These are phyloP conservation scores for Suillus luteus DNA, from an alignment of 768 basidiomycete species.

Conservation along the genomic window DNA sequence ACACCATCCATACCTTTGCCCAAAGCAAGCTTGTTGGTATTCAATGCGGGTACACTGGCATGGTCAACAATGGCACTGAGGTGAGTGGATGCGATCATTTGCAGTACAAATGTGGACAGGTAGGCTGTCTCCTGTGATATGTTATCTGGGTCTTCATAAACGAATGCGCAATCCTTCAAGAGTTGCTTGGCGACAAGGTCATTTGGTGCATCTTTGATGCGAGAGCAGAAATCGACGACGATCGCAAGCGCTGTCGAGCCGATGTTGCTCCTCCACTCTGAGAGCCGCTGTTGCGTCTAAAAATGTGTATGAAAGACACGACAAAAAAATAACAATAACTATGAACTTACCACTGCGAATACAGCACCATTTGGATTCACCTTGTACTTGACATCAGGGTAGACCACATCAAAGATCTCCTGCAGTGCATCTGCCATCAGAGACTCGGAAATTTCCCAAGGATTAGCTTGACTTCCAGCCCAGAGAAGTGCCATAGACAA, in stretches of 20 bases:
- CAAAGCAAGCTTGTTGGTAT: not conserved
- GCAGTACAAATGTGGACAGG: slow-evolving; percentile 11
- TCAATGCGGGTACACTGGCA: not conserved
- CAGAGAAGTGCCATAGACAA: slow-evolving; percentile 1
- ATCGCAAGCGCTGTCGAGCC: slow-evolving; percentile 11
- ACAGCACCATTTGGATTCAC: slow-evolving; percentile 5
- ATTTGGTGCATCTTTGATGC: slow-evolving; percentile 1
- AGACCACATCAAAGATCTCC: slow-evolving; percentile 6
- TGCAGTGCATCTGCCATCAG: not conserved
- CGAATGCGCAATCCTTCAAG: slow-evolving; percentile 1
- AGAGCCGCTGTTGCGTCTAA: slow-evolving; percentile 6
- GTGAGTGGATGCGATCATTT: slow-evolving; percentile 11
- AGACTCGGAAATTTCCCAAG: not conserved
- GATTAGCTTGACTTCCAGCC: slow-evolving; percentile 5
- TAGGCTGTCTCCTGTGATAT: not conserved
- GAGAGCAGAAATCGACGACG: slow-evolving; percentile 9
- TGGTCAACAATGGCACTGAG: not conserved
- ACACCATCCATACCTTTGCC: not conserved
- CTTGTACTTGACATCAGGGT: slow-evolving; percentile 6
- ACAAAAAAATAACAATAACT: not conserved
- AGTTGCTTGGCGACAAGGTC: slow-evolving; percentile 1
- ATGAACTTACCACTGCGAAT: slow-evolving; percentile 6
- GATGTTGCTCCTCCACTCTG: slow-evolving; percentile 11
- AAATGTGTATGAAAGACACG: not conserved
- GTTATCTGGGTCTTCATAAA: slow-evolving; percentile 12